Evolutionary conservation across 768 basidiomycete genomes (phyloP), one percentile per base, ranked within the genome.

Genomic region (Filobasidium floriforme): DNA sequence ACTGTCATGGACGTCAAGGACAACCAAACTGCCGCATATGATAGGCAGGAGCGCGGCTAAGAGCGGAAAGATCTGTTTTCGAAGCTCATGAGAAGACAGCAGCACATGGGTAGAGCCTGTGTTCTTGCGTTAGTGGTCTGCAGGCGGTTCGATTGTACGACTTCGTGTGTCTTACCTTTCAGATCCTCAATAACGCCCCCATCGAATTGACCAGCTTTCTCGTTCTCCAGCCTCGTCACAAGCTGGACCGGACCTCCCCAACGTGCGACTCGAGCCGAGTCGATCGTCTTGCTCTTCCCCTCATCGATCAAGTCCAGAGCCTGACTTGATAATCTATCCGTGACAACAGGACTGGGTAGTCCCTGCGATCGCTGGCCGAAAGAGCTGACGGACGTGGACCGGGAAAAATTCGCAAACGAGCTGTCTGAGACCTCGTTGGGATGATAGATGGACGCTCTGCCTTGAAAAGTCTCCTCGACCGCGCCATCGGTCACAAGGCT

Each of bases 71-170:
- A 97, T 84, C 19, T 68, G 60, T 84, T 85, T 72, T 87, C 89
- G 43, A 89, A 89, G 2, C 87, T 89, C 66, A 80, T 82, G 1
- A 88, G 87, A 87, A n/a, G 89, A 87, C 46, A 99, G 84, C 37
- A 97, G 83, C 59, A 99, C 84, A 82, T 99, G 94, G 0, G 94
- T 99, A 22, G 92, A 92, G 19, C 88, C 94, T 97, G 73, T 67
- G 87, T 93, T 96, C 73, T 67, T 43, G 72, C 66, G n/a, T 40
- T 28, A 26, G 43, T 7, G 7, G 12, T 22, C 51, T 32, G 10
- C 41, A 59, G 65, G 59, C 14, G 1, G 55, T 46, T 15, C 54
- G 59, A 29, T 41, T 46, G 59, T 51, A 29, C 3, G 52, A 19
- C 26, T 18, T 18, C 14, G 5, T 18, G 3, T 32, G 22, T 70